Conservation (phyloP, 306 rosid genomes). For the Ceratonia siliqua region DNA sequence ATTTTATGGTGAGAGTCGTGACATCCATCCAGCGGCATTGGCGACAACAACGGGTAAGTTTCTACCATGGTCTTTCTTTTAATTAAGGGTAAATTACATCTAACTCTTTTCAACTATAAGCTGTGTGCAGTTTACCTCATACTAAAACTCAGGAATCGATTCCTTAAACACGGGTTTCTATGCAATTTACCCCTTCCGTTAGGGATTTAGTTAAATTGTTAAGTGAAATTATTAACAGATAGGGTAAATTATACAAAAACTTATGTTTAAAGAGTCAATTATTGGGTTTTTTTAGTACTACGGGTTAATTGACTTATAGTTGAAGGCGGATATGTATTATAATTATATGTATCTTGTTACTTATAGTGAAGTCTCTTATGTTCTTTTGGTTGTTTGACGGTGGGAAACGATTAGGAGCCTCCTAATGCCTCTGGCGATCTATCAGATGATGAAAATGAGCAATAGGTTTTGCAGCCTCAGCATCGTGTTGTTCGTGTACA, state of each 20-base stretch:
- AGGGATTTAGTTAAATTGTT: no score
- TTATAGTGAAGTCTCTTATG: neutral
- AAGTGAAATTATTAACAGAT: no score
- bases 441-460: constrained; percentile 52
- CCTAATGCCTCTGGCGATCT: constrained; percentile 42
- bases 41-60: constrained; percentile 53
- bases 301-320: no score
- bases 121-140: no score
- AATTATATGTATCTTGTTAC: constrained; percentile 2
- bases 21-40: constrained; percentile 58
- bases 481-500: constrained; percentile 49
- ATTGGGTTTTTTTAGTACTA: no score
- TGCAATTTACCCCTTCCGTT: no score
- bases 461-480: constrained; percentile 44
- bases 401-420: constrained; percentile 47
- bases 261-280: no score
- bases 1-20: constrained; percentile 57
- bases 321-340: no score
- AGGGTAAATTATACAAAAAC: no score
- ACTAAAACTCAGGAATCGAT: no score
- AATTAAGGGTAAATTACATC: neutral
- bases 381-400: constrained; percentile 1
- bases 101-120: no score
- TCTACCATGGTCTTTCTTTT: constrained; percentile 6
- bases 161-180: no score